phyloP scores from a whole-genome alignment of 73 alveolate species.

The Loxodes magnus region DNA sequence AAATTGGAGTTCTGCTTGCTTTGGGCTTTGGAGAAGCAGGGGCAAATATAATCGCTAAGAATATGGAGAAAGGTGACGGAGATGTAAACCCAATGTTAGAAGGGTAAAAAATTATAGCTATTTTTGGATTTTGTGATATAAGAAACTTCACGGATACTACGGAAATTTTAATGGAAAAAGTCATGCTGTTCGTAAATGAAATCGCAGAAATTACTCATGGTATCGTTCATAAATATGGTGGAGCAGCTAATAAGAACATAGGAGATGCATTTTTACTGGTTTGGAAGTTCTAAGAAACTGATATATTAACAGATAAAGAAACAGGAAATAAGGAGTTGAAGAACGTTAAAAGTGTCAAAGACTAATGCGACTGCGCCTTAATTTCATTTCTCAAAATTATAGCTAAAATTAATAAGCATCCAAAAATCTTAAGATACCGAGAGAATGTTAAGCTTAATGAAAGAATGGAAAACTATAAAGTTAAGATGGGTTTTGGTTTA shows the following conservation, averaged over 20 bases:
- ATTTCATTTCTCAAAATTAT: conserved; percentile 76
- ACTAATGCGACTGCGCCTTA: conserved; percentile 85
- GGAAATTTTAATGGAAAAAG: conserved; percentile 74
- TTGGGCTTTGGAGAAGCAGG: conserved; percentile 34
- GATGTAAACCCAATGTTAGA: conserved; percentile 71
- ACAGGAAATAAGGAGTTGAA: conserved; percentile 22
- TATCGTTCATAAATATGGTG: conserved; percentile 69
- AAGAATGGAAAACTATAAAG: conserved; percentile 61
- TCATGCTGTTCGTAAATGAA: conserved; percentile 91
- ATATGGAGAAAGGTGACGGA: conserved; percentile 49
- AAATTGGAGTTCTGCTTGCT: conserved; percentile 42
- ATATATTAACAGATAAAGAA: conserved; percentile 6
- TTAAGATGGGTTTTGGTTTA: conserved; percentile 92
- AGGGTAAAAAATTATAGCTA: conserved; percentile 60
- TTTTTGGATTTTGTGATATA: conserved; percentile 82
- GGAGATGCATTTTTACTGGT: conserved; percentile 98
- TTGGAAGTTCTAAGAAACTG: conserved; percentile 85
- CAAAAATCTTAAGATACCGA: conserved; percentile 65
- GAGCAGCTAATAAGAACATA: conserved; percentile 96
- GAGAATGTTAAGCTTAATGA: conserved; percentile 43
- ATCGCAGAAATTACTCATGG: conserved; percentile 96
- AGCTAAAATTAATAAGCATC: conserved; percentile 77
- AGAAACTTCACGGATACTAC: conserved; percentile 77
- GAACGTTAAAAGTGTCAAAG: conserved; percentile 49
- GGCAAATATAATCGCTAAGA: conserved; percentile 43